Evolutionary conservation across 2,329 filamentous ascomycete genomes (phyloP).

Genomic region (Raffaelea deltoideospora): DNA sequence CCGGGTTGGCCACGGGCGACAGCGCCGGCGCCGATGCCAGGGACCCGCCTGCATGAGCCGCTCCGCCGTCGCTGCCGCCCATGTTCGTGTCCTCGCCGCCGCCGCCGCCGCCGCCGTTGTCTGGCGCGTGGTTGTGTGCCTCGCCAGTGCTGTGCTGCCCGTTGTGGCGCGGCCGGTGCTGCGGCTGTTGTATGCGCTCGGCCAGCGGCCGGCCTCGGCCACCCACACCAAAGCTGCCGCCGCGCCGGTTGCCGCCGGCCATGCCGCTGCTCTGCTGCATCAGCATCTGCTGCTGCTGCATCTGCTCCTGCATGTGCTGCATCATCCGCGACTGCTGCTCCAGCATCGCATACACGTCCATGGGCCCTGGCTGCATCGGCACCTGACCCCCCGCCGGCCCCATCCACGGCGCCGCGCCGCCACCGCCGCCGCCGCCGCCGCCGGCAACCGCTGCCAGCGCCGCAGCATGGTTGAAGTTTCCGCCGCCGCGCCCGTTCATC

Average conservation of each 20-base stretch:
- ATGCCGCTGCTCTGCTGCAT: conserved; percentile 26
- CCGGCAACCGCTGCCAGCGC: too few relatives aligned
- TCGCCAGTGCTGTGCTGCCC: conserved; percentile 25
- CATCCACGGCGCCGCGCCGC: conserved; percentile 24
- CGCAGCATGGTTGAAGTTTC: conserved; percentile 34
- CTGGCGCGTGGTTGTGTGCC: conserved; percentile 14
- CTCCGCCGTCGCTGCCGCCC: conserved; percentile 14
- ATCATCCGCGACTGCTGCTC: conserved; percentile 84
- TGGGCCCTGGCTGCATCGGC: conserved; percentile 25
- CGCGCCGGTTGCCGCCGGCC: conserved; percentile 25
- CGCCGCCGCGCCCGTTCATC: conserved; percentile 32
- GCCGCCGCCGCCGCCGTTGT: conserved; percentile 16
- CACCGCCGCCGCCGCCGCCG: conserved; percentile 17
- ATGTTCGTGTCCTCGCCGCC: conserved; percentile 15
- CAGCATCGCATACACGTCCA: conserved; percentile 56
- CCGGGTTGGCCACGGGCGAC: conserved; percentile 38
- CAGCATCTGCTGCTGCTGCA: conserved; percentile 37
- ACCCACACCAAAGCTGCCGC: conserved; percentile 18
- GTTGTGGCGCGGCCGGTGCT: conserved; percentile 35
- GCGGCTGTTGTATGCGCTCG: conserved; percentile 50
- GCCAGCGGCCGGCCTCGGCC: conserved; percentile 49
- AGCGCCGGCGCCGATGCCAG: too few relatives aligned
- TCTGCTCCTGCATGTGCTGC: conserved; percentile 54
- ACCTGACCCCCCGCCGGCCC: conserved; percentile 25
- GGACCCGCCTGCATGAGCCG: conserved; percentile 34